These are phyloP conservation scores for Effrenium voratum DNA, from an alignment of 73 alveolate genomes.

Conservation along the genomic window DNA sequence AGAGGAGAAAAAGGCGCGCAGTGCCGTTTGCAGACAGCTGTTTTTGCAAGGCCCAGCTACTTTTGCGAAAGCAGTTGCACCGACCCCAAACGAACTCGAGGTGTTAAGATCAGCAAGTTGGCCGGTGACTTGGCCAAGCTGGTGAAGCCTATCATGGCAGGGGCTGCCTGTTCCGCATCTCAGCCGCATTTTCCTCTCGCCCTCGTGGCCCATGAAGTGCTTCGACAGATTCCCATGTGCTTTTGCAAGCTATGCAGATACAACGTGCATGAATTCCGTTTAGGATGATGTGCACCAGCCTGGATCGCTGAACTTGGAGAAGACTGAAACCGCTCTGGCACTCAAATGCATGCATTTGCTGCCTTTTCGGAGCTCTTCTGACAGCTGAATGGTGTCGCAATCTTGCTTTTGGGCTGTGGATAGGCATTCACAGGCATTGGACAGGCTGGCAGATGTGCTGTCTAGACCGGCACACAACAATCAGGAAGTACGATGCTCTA, in stretches of 20 bases:
- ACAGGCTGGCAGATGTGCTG: too few relatives aligned
- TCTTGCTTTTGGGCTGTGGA: background rate
- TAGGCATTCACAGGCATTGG: too few relatives aligned
- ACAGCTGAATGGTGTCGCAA: background rate
- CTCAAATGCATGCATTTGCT: background rate
- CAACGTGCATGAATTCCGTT: background rate
- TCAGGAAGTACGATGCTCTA: too few relatives aligned
- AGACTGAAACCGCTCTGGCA: slow-evolving; percentile 36
- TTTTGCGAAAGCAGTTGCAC: too few relatives aligned
- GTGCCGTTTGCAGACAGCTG: too few relatives aligned
- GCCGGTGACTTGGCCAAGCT: slow-evolving; percentile 76
- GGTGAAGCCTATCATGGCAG: slow-evolving; percentile 30
- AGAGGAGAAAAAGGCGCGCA: background rate
- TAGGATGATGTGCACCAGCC: slow-evolving; percentile 58
- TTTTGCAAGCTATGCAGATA: background rate
- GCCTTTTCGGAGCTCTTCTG: background rate
- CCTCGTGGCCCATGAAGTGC: background rate
- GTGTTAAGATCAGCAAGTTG: slow-evolving; percentile 84
- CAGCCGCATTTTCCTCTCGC: background rate
- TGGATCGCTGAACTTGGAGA: slow-evolving; percentile 76
- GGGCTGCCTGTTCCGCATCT: slow-evolving; percentile 48
- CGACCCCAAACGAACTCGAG: background rate
- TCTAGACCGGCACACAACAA: too few relatives aligned
- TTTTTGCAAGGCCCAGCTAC: too few relatives aligned
- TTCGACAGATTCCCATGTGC: background rate